A percentile compares a stretch with the other conserved stretches of the same genome.
phyloP scores from a whole-genome alignment of 1,284 basidiomycete species.

The Papiliotrema nemorosa region DNA sequence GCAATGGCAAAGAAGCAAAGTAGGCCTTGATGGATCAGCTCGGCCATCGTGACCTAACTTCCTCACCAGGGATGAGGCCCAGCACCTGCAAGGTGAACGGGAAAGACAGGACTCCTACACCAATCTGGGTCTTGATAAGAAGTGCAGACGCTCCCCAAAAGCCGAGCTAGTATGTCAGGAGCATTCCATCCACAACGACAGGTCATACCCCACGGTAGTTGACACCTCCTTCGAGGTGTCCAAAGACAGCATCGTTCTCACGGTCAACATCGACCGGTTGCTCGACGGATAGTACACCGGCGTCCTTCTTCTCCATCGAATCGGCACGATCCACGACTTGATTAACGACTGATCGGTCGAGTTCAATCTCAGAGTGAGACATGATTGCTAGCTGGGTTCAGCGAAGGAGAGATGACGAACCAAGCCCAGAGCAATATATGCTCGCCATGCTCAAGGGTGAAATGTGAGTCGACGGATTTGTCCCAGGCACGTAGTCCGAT shows the following conservation, averaged over 20 bases:
- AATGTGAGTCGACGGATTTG: no score
- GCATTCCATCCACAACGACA: not conserved
- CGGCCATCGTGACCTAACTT: constrained; percentile 22
- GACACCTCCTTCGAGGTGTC: not conserved
- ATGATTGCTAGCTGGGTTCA: no score
- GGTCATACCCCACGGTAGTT: not conserved
- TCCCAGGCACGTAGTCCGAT: no score
- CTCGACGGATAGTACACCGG: not conserved
- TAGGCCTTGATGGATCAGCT: constrained; percentile 33
- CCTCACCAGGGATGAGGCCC: constrained; percentile 19
- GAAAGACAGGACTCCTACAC: constrained; percentile 33
- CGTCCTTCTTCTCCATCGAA: not conserved
- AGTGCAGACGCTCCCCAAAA: constrained; percentile 23
- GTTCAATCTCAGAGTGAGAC: not conserved
- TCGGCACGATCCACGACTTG: not conserved
- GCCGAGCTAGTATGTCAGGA: not conserved
- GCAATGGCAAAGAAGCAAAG: constrained; percentile 38
- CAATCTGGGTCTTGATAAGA: constrained; percentile 41
- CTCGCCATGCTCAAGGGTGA: no score
- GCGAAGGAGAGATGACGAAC: no score
- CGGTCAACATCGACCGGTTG: not conserved
- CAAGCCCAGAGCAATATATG: not conserved
- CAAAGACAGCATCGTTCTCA: not conserved
- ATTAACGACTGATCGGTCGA: not conserved
- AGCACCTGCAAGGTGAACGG: not conserved